These are phyloP conservation scores for Phanerodontia chrysosporium DNA, from an alignment of 768 basidiomycete species.

Conservation along the genomic window DNA sequence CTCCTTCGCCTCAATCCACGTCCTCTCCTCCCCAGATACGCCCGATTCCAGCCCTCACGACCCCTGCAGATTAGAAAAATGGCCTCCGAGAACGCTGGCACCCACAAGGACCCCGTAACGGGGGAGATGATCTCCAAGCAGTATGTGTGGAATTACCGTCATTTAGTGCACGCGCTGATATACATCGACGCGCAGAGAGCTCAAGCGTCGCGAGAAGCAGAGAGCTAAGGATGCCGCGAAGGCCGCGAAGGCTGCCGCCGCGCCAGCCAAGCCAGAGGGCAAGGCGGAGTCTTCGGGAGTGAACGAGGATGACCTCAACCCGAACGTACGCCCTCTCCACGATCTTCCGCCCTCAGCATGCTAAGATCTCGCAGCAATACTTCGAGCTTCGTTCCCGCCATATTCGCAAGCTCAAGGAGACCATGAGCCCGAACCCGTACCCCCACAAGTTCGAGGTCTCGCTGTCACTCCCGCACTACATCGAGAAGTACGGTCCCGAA, in stretches of 20 bases:
- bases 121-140: slow-evolving; percentile 97
- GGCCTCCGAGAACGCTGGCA: slow-evolving; percentile 33
- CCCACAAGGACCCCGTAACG: slow-evolving; percentile 78
- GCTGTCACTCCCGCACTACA: slow-evolving; percentile 67
- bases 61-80: slow-evolving; percentile 24
- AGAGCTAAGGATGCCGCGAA: slow-evolving; percentile 71
- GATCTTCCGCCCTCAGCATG: background rate
- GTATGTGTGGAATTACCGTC: slow-evolving; percentile 44
- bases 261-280: slow-evolving; percentile 34
- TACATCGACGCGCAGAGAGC: slow-evolving; percentile 53
- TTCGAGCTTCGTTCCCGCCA: slow-evolving; percentile 88
- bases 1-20: slow-evolving; percentile 20
- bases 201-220: slow-evolving; percentile 90
- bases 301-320: slow-evolving; percentile 83
- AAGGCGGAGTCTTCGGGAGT: slow-evolving; percentile 29
- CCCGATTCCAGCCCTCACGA: slow-evolving; percentile 2
- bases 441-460: slow-evolving; percentile 98
- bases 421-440: slow-evolving; percentile 89
- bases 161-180: slow-evolving; percentile 21
- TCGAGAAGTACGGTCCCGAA: slow-evolving; percentile 68
- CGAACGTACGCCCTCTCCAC: slow-evolving; percentile 61
- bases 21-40: slow-evolving; percentile 8
- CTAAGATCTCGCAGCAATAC: slow-evolving; percentile 69
- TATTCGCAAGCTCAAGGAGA: slow-evolving; percentile 80
- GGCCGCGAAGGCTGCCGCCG: slow-evolving; percentile 64